phyloP scores from a whole-genome alignment of 2,329 filamentous ascomycete species.

The Magnaporthiopsis poae region DNA sequence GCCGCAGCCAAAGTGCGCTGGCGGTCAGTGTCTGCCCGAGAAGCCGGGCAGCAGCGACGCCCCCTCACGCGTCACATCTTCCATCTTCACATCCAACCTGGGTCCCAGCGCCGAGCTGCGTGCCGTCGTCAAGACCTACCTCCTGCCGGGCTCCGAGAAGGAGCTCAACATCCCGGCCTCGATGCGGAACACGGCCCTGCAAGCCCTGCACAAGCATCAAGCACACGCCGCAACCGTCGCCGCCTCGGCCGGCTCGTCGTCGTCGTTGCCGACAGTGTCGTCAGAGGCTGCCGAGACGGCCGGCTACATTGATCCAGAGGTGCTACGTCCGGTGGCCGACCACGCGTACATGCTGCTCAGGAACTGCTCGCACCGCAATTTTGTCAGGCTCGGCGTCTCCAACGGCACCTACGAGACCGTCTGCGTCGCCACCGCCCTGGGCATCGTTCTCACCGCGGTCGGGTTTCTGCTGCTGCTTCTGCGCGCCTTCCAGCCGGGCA shows the following conservation, averaged over 20 bases:
- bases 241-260: background rate
- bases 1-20: constrained; percentile 1
- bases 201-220: constrained; percentile 19
- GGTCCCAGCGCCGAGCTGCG: constrained; percentile 23
- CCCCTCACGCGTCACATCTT: constrained; percentile 7
- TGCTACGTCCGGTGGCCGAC: constrained; percentile 34
- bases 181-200: constrained; percentile 30
- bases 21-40: constrained; percentile 6
- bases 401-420: constrained; percentile 41
- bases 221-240: background rate
- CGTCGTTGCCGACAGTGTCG: background rate
- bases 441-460: constrained; percentile 28
- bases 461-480: constrained; percentile 32
- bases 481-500: constrained; percentile 28
- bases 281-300: background rate
- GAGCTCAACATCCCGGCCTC: constrained; percentile 37
- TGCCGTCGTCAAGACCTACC: constrained; percentile 30
- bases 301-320: constrained; percentile 25
- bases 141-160: constrained; percentile 31
- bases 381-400: constrained; percentile 43
- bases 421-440: constrained; percentile 34
- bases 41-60: background rate
- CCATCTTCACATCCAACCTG: constrained; percentile 12
- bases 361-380: constrained; percentile 39
- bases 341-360: constrained; percentile 36